Evolutionary conservation across 129 eudicot species (phyloP).

Genomic region (Artemisia annua): DNA sequence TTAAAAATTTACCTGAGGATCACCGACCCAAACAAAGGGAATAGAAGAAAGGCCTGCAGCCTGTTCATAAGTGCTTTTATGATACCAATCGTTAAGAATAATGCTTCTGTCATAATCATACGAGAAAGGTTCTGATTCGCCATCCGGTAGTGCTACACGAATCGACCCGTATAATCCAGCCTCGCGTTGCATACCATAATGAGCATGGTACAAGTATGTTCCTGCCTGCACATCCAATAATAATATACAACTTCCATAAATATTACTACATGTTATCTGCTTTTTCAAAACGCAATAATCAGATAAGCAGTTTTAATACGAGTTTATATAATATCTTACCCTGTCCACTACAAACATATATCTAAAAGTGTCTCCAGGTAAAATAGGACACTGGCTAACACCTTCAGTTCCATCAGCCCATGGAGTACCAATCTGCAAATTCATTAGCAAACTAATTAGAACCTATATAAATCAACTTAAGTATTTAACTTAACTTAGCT

Average conservation of each 20-base stretch:
- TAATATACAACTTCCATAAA: neutral
- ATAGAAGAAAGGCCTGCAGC: conserved; percentile 65
- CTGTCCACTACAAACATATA: conserved; percentile 84
- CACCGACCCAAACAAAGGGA: conserved; percentile 85
- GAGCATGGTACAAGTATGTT: conserved; percentile 88
- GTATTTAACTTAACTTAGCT: neutral
- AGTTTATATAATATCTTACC: conserved; percentile 37
- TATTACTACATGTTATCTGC: neutral
- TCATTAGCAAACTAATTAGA: neutral
- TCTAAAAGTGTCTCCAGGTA: conserved; percentile 80
- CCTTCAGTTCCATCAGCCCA: conserved; percentile 92
- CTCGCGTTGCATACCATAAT: conserved; percentile 88
- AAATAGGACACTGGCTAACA: conserved; percentile 79
- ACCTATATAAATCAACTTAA: neutral
- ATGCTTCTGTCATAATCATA: conserved; percentile 75
- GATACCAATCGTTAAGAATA: conserved; percentile 87
- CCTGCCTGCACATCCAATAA: conserved; percentile 57
- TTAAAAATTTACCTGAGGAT: conserved; percentile 67
- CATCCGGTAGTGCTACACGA: conserved; percentile 55
- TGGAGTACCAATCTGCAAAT: conserved; percentile 64
- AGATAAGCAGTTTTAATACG: neutral
- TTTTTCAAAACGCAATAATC: neutral
- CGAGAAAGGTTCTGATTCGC: conserved; percentile 61
- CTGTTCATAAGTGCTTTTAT: conserved; percentile 66
- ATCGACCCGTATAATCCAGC: conserved; percentile 80